phyloP scores from a whole-genome alignment of 768 basidiomycete genomes.

The Gelatoporia subvermispora region DNA sequence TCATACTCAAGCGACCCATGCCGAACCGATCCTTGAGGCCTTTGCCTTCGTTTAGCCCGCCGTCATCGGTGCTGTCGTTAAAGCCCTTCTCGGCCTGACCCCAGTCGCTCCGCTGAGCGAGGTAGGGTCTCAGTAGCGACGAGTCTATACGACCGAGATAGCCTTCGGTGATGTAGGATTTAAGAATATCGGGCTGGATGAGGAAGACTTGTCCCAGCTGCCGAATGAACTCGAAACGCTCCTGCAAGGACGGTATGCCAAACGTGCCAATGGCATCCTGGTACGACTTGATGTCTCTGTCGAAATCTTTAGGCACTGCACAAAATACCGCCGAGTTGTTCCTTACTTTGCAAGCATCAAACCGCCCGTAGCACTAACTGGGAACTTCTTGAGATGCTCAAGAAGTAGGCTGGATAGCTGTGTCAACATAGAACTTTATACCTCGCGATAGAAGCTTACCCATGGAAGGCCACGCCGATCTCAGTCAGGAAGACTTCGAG shows the following conservation, averaged over 20 bases:
- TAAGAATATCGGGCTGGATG: slow-evolving; percentile 90
- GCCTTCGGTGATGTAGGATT: slow-evolving; percentile 91
- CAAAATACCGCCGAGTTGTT: background rate
- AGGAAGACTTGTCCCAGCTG: slow-evolving; percentile 97
- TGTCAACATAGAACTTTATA: background rate
- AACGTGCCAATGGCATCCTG: slow-evolving; percentile 88
- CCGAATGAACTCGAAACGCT: slow-evolving; percentile 96
- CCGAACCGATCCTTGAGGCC: slow-evolving; percentile 54
- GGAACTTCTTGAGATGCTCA: slow-evolving; percentile 94
- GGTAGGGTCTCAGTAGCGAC: slow-evolving; percentile 81
- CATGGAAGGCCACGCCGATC: slow-evolving; percentile 91
- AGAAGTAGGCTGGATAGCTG: slow-evolving; percentile 62
- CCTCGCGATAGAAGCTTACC: slow-evolving; percentile 35
- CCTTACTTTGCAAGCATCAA: slow-evolving; percentile 95
- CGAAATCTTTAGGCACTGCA: background rate
- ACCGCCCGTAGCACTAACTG: slow-evolving; percentile 94
- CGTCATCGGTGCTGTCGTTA: slow-evolving; percentile 47
- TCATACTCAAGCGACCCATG: slow-evolving; percentile 70
- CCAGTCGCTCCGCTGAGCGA: slow-evolving; percentile 90
- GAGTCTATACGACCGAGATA: slow-evolving; percentile 91
- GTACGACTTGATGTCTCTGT: slow-evolving; percentile 92
- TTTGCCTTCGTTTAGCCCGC: slow-evolving; percentile 39
- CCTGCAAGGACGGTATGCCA: slow-evolving; percentile 74
- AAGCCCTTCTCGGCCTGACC: slow-evolving; percentile 79
- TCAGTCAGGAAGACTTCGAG: slow-evolving; percentile 89